phyloP scores from a whole-genome alignment of 208 protist genomes.

The Trypanosoma conorhini region DNA sequence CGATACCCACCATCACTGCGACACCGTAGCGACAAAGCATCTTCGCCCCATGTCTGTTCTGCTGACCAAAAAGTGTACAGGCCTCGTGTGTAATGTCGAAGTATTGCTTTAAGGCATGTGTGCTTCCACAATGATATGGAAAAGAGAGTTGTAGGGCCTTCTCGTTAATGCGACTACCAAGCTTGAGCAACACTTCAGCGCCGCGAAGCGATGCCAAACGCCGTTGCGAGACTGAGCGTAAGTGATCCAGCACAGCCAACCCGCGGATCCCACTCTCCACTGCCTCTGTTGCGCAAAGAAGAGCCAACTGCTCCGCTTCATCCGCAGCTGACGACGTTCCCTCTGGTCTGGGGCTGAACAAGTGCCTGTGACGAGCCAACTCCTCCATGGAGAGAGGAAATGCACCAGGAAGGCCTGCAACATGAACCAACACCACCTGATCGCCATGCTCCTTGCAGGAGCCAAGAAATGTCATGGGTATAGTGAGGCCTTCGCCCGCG shows the following conservation, averaged over 20 bases:
- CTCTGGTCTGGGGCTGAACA: conserved; percentile 13
- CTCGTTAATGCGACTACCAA: conserved; percentile 46
- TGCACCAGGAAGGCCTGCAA: conserved; percentile 71
- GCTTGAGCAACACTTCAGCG: conserved; percentile 37
- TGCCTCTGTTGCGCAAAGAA: conserved; percentile 61
- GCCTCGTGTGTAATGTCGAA: conserved; percentile 68
- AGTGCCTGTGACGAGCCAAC: conserved; percentile 38
- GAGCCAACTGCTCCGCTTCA: conserved; percentile 32
- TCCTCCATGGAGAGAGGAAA: conserved; percentile 45
- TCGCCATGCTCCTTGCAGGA: conserved; percentile 28
- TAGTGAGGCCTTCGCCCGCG: conserved; percentile 24
- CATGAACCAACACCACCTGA: conserved; percentile 52
- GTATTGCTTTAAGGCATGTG: conserved; percentile 69
- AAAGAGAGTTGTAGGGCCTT: conserved; percentile 63
- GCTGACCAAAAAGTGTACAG: conserved; percentile 30
- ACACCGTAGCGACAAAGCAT: conserved; percentile 78
- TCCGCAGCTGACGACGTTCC: background rate
- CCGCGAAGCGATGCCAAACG: conserved; percentile 59
- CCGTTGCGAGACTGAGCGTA: conserved; percentile 52
- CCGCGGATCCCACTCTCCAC: conserved; percentile 28
- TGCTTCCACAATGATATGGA: conserved; percentile 77
- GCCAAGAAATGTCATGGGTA: conserved; percentile 40
- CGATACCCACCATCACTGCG: conserved; percentile 68
- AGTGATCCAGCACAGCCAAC: conserved; percentile 36
- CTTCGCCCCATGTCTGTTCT: conserved; percentile 61